Conservation (phyloP, 2,329 filamentous ascomycete genomes). For the Geosmithia flava region DNA sequence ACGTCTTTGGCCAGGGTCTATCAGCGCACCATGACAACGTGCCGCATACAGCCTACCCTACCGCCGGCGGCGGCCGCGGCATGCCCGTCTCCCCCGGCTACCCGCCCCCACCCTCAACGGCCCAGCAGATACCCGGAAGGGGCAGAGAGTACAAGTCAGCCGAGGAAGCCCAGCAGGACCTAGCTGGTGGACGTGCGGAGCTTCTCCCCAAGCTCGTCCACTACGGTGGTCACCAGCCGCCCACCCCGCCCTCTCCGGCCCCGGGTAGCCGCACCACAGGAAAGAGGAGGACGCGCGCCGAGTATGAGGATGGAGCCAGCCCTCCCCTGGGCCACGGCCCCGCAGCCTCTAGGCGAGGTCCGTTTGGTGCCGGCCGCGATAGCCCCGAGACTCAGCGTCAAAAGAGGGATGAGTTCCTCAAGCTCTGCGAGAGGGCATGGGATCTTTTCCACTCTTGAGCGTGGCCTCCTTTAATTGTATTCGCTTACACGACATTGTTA, state of each 20-base stretch:
- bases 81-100: constrained; percentile 71
- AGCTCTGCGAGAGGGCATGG: constrained; percentile 82
- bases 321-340: constrained; percentile 72
- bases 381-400: constrained; percentile 69
- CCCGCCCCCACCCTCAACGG: constrained; percentile 38
- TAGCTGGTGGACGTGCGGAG: constrained; percentile 86
- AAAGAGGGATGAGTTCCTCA: constrained; percentile 89
- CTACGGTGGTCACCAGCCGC: constrained; percentile 87
- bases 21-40: constrained; percentile 31
- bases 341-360: constrained; percentile 46
- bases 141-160: constrained; percentile 86
- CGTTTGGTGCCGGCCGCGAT: constrained; percentile 71
- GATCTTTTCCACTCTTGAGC: constrained; percentile 83
- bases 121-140: constrained; percentile 41
- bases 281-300: constrained; percentile 69
- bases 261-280: constrained; percentile 45
- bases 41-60: constrained; percentile 37
- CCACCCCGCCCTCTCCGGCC: constrained; percentile 75
- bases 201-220: constrained; percentile 88
- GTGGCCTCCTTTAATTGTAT: not conserved
- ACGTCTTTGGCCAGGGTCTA: constrained; percentile 81
- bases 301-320: constrained; percentile 88
- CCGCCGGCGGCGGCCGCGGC: constrained; percentile 50
- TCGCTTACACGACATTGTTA: not conserved
- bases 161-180: constrained; percentile 83